Conservation (phyloP, 192 early-diverging fungal genomes). For the Funneliformis mosseae region DNA sequence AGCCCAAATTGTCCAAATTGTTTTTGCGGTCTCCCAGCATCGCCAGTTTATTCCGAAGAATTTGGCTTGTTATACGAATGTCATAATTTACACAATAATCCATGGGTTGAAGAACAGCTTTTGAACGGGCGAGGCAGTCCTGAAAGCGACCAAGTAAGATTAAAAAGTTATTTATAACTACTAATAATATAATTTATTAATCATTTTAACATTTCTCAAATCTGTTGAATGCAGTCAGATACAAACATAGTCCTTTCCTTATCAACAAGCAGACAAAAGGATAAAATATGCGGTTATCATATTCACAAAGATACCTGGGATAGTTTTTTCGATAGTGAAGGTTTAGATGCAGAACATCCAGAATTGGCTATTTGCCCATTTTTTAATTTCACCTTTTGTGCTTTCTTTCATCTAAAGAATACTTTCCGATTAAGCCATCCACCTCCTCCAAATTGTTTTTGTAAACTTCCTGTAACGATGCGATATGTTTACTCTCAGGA, state of each 20-base stretch:
- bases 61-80: conserved; percentile 40
- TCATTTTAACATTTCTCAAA: neutral
- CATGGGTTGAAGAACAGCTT: neutral
- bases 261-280: neutral
- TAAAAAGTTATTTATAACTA: neutral
- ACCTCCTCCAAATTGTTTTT: conserved; percentile 35
- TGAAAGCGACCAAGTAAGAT: no score
- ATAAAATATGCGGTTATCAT: conserved; percentile 41
- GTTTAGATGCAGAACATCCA: neutral
- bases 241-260: neutral
- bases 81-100: conserved; percentile 10
- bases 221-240: neutral
- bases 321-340: neutral
- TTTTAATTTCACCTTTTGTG: conserved; percentile 45
- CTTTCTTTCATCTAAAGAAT: conserved; percentile 27
- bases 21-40: conserved; percentile 34
- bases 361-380: conserved; percentile 37
- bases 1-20: conserved; percentile 9
- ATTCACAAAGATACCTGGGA: conserved; percentile 39
- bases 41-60: conserved; percentile 29
- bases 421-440: neutral
- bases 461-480: conserved; percentile 27
- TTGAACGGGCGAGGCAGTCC: neutral
- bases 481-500: neutral
- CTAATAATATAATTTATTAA: neutral